Conservation (phyloP, 306 rosid species). For the Comarum palustre region DNA sequence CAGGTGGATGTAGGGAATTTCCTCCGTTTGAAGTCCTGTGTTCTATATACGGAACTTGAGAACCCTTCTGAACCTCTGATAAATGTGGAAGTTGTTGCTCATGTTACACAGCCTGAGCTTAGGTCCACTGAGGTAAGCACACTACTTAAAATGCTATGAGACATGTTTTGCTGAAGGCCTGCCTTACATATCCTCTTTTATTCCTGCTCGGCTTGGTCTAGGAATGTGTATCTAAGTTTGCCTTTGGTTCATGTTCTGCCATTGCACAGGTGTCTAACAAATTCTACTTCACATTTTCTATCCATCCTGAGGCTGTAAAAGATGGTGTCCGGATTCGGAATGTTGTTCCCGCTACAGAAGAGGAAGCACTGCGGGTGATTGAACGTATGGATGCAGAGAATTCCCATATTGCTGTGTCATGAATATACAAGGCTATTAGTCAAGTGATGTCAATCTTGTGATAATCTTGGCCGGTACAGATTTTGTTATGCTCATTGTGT, state of each 20-base stretch:
- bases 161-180: neutral
- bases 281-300: conserved; percentile 77
- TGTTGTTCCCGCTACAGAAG: conserved; percentile 77
- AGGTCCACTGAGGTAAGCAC: conserved; percentile 73
- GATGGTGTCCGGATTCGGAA: conserved; percentile 55
- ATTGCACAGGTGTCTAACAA: conserved; percentile 68
- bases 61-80: conserved; percentile 52
- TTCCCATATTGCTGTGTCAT: conserved; percentile 27
- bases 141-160: neutral
- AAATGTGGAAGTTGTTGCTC: conserved; percentile 80
- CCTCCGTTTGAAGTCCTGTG: conserved; percentile 80
- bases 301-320: conserved; percentile 45
- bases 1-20: conserved; percentile 90
- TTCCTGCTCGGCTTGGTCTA: neutral
- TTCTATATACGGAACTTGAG: conserved; percentile 70
- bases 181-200: neutral
- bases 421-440: conserved; percentile 10
- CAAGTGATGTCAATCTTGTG: neutral
- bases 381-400: conserved; percentile 70
- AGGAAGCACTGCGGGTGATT: conserved; percentile 65
- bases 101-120: conserved; percentile 78
- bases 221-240: neutral
- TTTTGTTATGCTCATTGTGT: neutral
- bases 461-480: neutral
- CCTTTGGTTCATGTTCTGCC: conserved; percentile 8